A percentile compares a stretch with the other conserved stretches of the same genome.
phyloP scores from a whole-genome alignment of 805 yeast species.

The Starmerella khaoyaiensis region DNA sequence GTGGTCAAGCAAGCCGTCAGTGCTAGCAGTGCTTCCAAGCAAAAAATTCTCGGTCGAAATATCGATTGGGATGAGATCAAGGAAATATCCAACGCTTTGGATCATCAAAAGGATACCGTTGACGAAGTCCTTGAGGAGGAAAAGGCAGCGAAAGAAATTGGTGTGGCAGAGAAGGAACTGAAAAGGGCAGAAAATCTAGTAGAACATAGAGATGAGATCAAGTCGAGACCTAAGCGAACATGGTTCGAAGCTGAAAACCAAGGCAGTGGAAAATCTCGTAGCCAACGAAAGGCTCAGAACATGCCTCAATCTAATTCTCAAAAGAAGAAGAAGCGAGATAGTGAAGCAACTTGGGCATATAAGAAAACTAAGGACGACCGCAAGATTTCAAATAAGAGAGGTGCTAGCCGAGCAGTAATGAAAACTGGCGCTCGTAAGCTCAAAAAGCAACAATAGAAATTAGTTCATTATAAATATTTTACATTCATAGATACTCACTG shows the following conservation, averaged over 20 bases:
- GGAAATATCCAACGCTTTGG: constrained; percentile 47
- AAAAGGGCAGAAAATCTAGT: constrained; percentile 74
- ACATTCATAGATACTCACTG: background rate
- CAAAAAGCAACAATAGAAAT: constrained; percentile 3
- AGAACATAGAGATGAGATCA: constrained; percentile 68
- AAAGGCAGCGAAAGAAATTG: constrained; percentile 70
- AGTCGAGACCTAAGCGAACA: constrained; percentile 84
- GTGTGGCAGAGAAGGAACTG: constrained; percentile 83
- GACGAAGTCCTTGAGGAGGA: constrained; percentile 79
- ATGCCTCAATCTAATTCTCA: constrained; percentile 36
- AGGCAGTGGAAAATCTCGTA: constrained; percentile 28
- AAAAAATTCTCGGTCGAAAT: constrained; percentile 56
- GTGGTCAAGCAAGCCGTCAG: constrained; percentile 81
- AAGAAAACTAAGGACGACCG: constrained; percentile 74
- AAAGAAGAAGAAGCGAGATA: constrained; percentile 47
- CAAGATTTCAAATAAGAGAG: constrained; percentile 18
- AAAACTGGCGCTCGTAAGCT: constrained; percentile 18
- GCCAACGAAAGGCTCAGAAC: constrained; percentile 17
- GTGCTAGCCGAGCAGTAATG: constrained; percentile 19
- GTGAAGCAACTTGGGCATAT: constrained; percentile 50
- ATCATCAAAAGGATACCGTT: constrained; percentile 44
- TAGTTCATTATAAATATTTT: background rate
- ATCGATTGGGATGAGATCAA: constrained; percentile 87
- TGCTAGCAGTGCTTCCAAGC: constrained; percentile 37
- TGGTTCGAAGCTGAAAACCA: constrained; percentile 62